These are phyloP conservation scores for Heterobasidion irregulare DNA, from an alignment of 1,284 basidiomycete species.

Conservation along the genomic window DNA sequence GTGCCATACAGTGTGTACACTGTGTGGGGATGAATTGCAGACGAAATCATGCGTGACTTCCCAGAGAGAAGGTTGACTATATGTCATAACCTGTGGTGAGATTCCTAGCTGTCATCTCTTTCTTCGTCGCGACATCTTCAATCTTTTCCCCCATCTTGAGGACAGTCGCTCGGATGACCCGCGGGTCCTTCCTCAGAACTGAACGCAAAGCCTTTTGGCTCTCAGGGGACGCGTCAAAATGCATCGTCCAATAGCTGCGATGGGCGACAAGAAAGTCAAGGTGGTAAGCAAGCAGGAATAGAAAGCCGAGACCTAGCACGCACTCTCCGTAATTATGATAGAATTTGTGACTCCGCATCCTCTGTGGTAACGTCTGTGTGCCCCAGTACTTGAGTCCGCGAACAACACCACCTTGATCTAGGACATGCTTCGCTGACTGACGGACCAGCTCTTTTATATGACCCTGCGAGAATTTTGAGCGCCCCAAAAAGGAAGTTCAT, in stretches of 20 bases:
- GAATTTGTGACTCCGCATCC: constrained; percentile 64
- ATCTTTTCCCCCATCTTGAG: constrained; percentile 72
- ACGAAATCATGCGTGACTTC: no score
- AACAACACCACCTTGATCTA: constrained; percentile 76
- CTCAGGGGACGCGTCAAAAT: constrained; percentile 79
- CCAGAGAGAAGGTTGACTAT: not conserved
- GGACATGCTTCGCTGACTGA: constrained; percentile 65
- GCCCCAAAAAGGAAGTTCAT: not conserved
- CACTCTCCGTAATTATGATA: constrained; percentile 70
- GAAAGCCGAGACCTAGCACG: constrained; percentile 25
- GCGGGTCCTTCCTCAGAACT: constrained; percentile 69
- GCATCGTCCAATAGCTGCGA: constrained; percentile 80
- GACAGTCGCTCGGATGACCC: constrained; percentile 77
- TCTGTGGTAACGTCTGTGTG: constrained; percentile 64
- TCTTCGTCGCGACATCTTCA: constrained; percentile 34
- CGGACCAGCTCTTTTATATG: constrained; percentile 74
- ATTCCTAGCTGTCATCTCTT: not conserved
- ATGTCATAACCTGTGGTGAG: not conserved
- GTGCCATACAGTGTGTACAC: no score
- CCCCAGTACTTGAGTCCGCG: constrained; percentile 74
- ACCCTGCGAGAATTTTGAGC: constrained; percentile 32
- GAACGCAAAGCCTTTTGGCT: constrained; percentile 56
- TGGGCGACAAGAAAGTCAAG: not conserved
- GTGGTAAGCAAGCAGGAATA: not conserved
- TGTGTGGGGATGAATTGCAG: no score